Percentiles rank a stretch among this genome's conserved stretches.
Conservation (phyloP, 441 rosid species). For the Biscutella auriculata region DNA sequence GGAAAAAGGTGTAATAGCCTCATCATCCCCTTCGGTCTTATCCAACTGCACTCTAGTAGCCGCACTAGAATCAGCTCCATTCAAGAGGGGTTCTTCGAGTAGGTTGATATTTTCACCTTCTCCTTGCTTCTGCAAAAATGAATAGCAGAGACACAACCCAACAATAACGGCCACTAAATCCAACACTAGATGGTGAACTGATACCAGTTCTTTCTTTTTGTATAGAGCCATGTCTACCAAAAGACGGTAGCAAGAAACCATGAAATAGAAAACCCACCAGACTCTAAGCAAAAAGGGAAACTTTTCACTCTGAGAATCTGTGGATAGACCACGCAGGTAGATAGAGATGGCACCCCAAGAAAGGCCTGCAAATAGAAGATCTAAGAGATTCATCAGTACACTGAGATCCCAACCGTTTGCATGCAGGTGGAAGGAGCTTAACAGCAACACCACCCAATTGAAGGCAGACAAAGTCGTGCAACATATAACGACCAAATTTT, state of each 20-base stretch:
- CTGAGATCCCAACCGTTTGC: constrained; percentile 37
- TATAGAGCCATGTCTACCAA: constrained; percentile 35
- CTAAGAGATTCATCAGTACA: constrained; percentile 23
- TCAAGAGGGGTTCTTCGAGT: constrained; percentile 53
- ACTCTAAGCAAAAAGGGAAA: constrained; percentile 45
- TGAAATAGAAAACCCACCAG: constrained; percentile 61
- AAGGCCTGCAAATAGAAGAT: constrained; percentile 41
- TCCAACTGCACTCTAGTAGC: constrained; percentile 19
- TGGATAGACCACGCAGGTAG: constrained; percentile 28
- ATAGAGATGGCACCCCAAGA: constrained; percentile 53
- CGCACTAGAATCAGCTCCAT: constrained; percentile 29
- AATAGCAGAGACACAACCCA: constrained; percentile 49
- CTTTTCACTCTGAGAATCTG: constrained; percentile 18
- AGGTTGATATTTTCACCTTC: constrained; percentile 21
- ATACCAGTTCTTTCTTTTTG: constrained; percentile 20
- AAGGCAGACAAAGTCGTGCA: constrained; percentile 39
- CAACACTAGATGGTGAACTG: constrained; percentile 26
- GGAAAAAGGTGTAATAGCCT: constrained; percentile 43
- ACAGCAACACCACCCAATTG: constrained; percentile 31
- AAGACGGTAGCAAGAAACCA: constrained; percentile 47
- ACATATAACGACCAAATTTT: constrained; percentile 38
- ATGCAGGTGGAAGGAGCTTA: constrained; percentile 49
- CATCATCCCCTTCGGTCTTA: constrained; percentile 36
- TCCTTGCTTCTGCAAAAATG: constrained; percentile 38
- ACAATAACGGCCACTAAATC: constrained; percentile 37